These are phyloP conservation scores for Didymella arachidicola DNA, from an alignment of 2,329 filamentous ascomycete genomes.

Conservation along the genomic window DNA sequence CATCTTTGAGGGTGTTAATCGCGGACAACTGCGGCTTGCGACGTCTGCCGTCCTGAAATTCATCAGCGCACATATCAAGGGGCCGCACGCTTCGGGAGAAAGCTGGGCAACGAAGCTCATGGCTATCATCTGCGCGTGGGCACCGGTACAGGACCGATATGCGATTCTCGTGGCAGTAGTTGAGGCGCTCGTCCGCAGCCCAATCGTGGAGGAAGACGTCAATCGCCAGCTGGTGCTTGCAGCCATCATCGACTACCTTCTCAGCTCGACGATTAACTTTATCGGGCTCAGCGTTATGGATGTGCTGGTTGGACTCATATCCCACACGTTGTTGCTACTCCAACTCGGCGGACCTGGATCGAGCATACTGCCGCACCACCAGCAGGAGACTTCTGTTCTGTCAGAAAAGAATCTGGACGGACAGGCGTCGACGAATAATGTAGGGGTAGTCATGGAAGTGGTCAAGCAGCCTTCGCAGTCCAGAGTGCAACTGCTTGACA, in stretches of 20 bases:
- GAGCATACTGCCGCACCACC: conserved; percentile 49
- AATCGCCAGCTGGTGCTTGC: conserved; percentile 77
- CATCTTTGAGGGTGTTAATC: conserved; percentile 83
- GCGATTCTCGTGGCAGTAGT: conserved; percentile 84
- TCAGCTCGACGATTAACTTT: conserved; percentile 89
- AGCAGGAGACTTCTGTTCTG: conserved; percentile 44
- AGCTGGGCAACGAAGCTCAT: conserved; percentile 87
- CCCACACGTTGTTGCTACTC: conserved; percentile 80
- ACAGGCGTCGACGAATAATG: conserved; percentile 28
- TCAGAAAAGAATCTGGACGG: conserved; percentile 32
- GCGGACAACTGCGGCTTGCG: conserved; percentile 79
- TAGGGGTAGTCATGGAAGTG: conserved; percentile 50
- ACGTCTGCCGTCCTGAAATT: conserved; percentile 79
- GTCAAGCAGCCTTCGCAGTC: conserved; percentile 59
- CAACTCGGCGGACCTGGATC: conserved; percentile 64
- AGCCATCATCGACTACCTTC: conserved; percentile 79
- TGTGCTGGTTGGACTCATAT: conserved; percentile 82
- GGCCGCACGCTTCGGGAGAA: conserved; percentile 49
- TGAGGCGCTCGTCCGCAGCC: conserved; percentile 74
- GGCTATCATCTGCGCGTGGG: conserved; percentile 81
- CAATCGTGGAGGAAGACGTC: conserved; percentile 74
- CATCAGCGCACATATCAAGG: conserved; percentile 57
- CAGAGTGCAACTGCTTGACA: conserved; percentile 70
- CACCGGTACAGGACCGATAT: conserved; percentile 93
- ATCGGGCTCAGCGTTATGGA: conserved; percentile 98